phyloP scores from a whole-genome alignment of 495 filamentous ascomycete species.

The Pyrenula massariospora region DNA sequence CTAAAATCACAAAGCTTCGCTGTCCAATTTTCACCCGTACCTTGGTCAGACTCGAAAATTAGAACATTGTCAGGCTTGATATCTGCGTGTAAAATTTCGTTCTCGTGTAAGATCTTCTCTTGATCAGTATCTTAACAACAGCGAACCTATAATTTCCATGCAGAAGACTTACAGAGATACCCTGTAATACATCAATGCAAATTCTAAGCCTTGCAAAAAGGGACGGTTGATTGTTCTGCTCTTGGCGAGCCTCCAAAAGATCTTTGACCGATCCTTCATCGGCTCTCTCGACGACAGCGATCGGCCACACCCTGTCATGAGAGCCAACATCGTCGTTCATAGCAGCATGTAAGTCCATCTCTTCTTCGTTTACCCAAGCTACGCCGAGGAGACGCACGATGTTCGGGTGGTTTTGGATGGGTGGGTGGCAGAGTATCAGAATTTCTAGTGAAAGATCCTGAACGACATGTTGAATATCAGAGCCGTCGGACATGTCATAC shows the following conservation, averaged over 20 bases:
- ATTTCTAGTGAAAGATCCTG: background rate
- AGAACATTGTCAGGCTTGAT: background rate
- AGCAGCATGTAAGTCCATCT: background rate
- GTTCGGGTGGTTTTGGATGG: background rate
- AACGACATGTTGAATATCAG: background rate
- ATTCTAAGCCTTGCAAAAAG: background rate
- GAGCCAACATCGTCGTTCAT: background rate
- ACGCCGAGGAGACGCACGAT: background rate
- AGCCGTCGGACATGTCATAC: too few species aligned
- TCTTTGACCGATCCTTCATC: background rate
- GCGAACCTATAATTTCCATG: background rate
- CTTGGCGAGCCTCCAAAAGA: background rate
- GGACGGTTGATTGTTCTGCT: background rate
- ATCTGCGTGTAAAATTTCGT: background rate
- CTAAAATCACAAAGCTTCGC: background rate
- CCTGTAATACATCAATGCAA: background rate
- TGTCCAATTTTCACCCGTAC: background rate
- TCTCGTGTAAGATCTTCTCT: background rate
- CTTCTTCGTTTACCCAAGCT: background rate
- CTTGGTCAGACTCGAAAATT: background rate
- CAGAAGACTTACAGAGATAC: background rate
- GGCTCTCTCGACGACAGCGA: background rate
- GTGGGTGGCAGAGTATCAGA: background rate
- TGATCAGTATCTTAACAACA: background rate
- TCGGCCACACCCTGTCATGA: background rate